Conservation (phyloP, 805 yeast genomes). For the Candida anglica region DNA sequence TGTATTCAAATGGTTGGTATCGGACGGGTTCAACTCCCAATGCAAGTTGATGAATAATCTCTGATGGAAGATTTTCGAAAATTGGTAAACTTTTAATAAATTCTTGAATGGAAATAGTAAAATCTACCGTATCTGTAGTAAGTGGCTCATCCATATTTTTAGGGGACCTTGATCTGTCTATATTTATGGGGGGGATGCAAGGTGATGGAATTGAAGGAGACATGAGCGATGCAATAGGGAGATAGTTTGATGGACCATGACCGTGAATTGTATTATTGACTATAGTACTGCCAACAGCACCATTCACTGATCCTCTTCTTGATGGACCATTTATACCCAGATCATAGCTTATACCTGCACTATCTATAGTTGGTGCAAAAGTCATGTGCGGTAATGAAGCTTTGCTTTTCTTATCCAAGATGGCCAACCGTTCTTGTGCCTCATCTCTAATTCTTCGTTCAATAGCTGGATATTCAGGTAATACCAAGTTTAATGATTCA, state of each 20-base stretch:
- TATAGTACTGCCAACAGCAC: not conserved
- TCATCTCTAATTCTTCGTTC: slow-evolving; percentile 72
- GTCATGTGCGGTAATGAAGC: slow-evolving; percentile 19
- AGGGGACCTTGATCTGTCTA: slow-evolving; percentile 4
- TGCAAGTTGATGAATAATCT: slow-evolving; percentile 61
- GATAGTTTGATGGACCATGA: not conserved
- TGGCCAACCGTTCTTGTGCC: slow-evolving; percentile 71
- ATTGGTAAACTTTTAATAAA: slow-evolving; percentile 56
- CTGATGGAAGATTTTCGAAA: slow-evolving; percentile 53
- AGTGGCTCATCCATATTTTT: slow-evolving; percentile 6
- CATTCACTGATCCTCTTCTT: too few species aligned
- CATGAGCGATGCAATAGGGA: not conserved
- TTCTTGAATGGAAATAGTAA: slow-evolving; percentile 53
- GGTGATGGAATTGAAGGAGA: slow-evolving; percentile 14
- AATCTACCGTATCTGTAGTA: slow-evolving; percentile 39
- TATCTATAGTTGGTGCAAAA: not conserved
- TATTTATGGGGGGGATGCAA: slow-evolving; percentile 14
- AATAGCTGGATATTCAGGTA: slow-evolving; percentile 59
- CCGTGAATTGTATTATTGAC: not conserved
- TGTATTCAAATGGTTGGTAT: slow-evolving; percentile 53
- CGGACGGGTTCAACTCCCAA: slow-evolving; percentile 55
- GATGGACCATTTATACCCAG: not conserved
- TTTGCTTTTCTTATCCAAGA: slow-evolving; percentile 59
- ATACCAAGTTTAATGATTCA: slow-evolving; percentile 54
- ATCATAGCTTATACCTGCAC: not conserved